Base-by-base conservation (phyloP, 1,284 basidiomycete genomes). In the Takashimella koratensis region DNA sequence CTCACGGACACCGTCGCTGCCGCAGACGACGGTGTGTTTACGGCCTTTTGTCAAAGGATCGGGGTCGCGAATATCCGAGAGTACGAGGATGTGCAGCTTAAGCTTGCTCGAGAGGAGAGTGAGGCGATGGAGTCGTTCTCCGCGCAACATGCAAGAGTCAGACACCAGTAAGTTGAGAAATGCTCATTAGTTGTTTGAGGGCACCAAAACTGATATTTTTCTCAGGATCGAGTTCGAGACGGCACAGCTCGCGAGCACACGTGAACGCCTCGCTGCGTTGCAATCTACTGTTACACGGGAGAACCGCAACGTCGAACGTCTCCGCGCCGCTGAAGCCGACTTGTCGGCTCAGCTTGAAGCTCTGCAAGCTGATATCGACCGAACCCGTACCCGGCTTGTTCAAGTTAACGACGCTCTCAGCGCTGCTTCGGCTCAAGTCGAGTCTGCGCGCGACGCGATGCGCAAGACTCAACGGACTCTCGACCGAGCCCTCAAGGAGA, bases 21-120 rank as follows among this genome's bases (percentile, higher is more conserved):
- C 10, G 92, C 87, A 0, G 95, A 98, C 70, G 90, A 93, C 64
- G 78, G 76, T 2, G 79, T 96, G 20, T 98, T 96, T 68, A 79
- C 72, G 0, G 73, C 76, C 3, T 98, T 98, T 78, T 98, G 95
- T 73, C 71, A 74, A 36, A 82, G 84, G 53, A 93, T 98, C 63
- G 83, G 85, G 4, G 87, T 97, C 8, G 73, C 77, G 27, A 86
- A 87, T 76, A 94, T 98, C 58, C 85, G 95, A 43, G 91, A 96
- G 59, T 99, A 97, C 72, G 95, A 98, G 75, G 87, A 91, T 69
- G 84, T 88, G 19, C 93, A 97, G 68, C 80, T 98, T 26, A 89
- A 87, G 70, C 82, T 89, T 21, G 89, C 89, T 1, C 85, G 91
- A 69, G 86, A 89, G 63, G 91, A 93, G 73, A 88, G 83, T 66